phyloP scores from a whole-genome alignment of 305 asterid species.

The Fraxinus platypoda region DNA sequence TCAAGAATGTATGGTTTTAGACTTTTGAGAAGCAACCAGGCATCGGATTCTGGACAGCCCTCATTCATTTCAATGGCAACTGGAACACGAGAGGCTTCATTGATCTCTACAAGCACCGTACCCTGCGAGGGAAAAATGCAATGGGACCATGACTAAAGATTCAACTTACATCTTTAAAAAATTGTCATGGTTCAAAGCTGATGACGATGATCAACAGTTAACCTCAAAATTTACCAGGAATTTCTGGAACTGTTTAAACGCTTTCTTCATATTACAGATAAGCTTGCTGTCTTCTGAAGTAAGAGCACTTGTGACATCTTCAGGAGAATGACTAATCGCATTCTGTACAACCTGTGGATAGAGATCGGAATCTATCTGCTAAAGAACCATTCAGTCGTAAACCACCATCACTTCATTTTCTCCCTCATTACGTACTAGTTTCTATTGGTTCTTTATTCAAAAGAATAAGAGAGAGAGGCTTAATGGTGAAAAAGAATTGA shows the following conservation, averaged over 20 bases:
- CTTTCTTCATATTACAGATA: conserved; percentile 47
- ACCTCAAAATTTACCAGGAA: conserved; percentile 82
- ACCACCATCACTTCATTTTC: not conserved
- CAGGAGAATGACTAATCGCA: conserved; percentile 61
- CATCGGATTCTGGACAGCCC: conserved; percentile 72
- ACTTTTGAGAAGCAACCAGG: conserved; percentile 64
- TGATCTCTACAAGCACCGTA: conserved; percentile 60
- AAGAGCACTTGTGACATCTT: conserved; percentile 62
- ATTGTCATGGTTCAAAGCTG: not conserved
- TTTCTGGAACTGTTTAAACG: conserved; percentile 56
- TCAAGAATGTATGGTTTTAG: conserved; percentile 20
- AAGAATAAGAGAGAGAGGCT: no score
- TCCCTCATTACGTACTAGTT: not conserved
- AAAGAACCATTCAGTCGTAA: not conserved
- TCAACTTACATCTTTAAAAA: not conserved
- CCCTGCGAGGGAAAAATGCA: conserved; percentile 45
- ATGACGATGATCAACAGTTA: not conserved
- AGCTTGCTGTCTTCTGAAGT: conserved; percentile 44
- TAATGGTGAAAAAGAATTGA: no score
- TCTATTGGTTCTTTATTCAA: no score
- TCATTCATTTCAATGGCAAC: conserved; percentile 73
- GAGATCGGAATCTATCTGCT: not conserved
- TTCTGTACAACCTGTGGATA: conserved; percentile 59
- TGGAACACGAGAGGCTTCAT: conserved; percentile 41
- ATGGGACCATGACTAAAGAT: not conserved